Evolutionary conservation across 768 basidiomycete species (phyloP).

Genomic region (Mycena indigotica): DNA sequence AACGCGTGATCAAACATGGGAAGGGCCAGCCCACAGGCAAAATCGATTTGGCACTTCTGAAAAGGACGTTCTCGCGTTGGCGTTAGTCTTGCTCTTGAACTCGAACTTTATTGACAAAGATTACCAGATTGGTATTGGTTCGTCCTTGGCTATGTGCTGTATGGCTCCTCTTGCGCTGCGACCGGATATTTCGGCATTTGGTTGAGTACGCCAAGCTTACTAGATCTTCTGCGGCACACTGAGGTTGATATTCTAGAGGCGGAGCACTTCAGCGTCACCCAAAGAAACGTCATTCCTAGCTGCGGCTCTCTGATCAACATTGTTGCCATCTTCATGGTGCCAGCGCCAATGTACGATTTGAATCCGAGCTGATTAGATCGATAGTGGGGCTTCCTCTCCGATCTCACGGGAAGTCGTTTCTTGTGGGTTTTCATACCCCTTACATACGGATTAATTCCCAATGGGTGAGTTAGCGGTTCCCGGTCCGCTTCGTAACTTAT

Average conservation of each 20-base stretch:
- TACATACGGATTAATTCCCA: conserved; percentile 19
- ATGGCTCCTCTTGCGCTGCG: conserved; percentile 26
- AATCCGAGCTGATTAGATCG: background rate
- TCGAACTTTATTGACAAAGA: background rate
- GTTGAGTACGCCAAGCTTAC: conserved; percentile 20
- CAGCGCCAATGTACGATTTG: background rate
- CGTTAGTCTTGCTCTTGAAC: conserved; percentile 14
- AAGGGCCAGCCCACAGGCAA: conserved; percentile 24
- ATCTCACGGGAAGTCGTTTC: conserved; percentile 28
- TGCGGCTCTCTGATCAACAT: conserved; percentile 27
- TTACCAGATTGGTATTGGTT: conserved; percentile 28
- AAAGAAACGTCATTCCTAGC: conserved; percentile 29
- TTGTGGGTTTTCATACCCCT: conserved; percentile 28
- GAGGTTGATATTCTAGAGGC: conserved; percentile 22
- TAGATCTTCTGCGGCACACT: background rate
- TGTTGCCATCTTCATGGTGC: conserved; percentile 25
- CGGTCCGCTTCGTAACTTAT: conserved; percentile 2
- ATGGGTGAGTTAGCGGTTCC: conserved; percentile 5
- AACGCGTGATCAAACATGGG: conserved; percentile 23
- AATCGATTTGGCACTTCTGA: conserved; percentile 24
- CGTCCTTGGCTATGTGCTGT: conserved; percentile 28
- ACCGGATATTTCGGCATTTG: conserved; percentile 29
- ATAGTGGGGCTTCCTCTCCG: conserved; percentile 29
- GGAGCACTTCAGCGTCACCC: conserved; percentile 24
- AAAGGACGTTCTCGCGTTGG: conserved; percentile 26